Percentiles rank a stretch among this genome's conserved stretches.
These are phyloP conservation scores for Candolleomyces eurysporus DNA, from an alignment of 768 basidiomycete genomes.

Conservation along the genomic window DNA sequence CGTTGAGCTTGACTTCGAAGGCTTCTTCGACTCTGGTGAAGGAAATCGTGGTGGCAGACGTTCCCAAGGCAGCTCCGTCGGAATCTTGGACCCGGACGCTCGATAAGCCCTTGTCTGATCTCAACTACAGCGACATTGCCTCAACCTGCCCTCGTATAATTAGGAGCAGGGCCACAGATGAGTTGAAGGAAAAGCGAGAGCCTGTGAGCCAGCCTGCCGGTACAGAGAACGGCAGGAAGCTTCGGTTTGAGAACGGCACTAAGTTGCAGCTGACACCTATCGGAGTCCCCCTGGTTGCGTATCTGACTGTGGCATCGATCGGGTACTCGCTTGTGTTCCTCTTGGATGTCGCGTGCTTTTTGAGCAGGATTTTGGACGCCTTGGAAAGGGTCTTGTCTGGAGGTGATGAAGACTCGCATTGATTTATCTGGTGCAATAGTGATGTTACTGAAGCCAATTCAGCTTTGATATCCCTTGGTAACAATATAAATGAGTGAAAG, in stretches of 20 bases:
- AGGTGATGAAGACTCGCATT: not conserved
- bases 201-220: not conserved
- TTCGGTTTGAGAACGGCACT: not conserved
- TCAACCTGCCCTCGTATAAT: not conserved
- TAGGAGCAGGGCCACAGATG: not conserved
- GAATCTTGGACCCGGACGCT: not conserved
- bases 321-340: not conserved
- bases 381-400: not conserved
- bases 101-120: not conserved
- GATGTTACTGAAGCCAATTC: too few species aligned
- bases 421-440: too few species aligned
- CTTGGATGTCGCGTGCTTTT: not conserved
- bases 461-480: too few species aligned
- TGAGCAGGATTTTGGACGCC: not conserved
- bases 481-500: too few species aligned
- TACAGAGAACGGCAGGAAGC: not conserved
- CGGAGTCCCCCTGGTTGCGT: not conserved
- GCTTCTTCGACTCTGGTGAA: not conserved
- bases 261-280: not conserved
- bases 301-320: not conserved
- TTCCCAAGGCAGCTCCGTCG: not conserved
- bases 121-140: not conserved
- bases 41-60: not conserved
- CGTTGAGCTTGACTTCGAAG: not conserved
- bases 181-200: not conserved